Evolutionary conservation across 2,329 filamentous ascomycete species (phyloP).

Genomic region (Pezicula radicicola): DNA sequence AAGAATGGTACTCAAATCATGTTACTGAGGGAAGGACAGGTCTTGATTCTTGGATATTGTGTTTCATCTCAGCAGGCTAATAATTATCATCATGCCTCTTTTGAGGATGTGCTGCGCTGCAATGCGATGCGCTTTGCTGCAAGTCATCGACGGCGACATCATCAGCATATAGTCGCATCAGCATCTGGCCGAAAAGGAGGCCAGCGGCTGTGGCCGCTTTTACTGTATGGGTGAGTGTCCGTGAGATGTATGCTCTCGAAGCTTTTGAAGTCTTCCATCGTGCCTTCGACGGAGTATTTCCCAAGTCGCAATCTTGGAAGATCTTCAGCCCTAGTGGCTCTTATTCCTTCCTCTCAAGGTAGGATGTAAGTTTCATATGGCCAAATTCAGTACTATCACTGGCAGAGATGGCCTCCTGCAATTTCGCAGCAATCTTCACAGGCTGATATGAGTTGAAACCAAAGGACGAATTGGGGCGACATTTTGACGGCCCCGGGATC

Average conservation of each 20-base stretch:
- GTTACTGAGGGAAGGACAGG: neutral
- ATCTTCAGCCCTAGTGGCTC: conserved; percentile 20
- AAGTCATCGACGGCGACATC: conserved; percentile 20
- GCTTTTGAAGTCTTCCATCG: neutral
- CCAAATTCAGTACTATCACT: conserved; percentile 14
- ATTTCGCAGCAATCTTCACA: conserved; percentile 15
- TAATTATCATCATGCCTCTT: neutral
- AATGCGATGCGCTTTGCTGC: conserved; percentile 14
- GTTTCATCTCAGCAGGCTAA: neutral
- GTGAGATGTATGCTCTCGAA: neutral
- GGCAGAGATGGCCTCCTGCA: conserved; percentile 14
- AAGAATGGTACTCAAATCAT: neutral
- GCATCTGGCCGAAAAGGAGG: neutral
- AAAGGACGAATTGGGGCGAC: conserved; percentile 16
- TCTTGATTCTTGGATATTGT: neutral
- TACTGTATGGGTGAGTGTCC: neutral
- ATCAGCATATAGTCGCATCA: neutral
- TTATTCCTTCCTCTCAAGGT: conserved; percentile 9
- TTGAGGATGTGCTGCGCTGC: conserved; percentile 11
- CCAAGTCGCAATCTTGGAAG: neutral
- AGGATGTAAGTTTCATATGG: conserved; percentile 10
- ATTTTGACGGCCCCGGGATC: conserved; percentile 11
- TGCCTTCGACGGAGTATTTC: neutral
- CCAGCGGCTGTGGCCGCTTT: neutral
- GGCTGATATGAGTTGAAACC: conserved; percentile 19